These are phyloP conservation scores for Trapa bicornis DNA, from an alignment of 345 rosid species.

Conservation along the genomic window DNA sequence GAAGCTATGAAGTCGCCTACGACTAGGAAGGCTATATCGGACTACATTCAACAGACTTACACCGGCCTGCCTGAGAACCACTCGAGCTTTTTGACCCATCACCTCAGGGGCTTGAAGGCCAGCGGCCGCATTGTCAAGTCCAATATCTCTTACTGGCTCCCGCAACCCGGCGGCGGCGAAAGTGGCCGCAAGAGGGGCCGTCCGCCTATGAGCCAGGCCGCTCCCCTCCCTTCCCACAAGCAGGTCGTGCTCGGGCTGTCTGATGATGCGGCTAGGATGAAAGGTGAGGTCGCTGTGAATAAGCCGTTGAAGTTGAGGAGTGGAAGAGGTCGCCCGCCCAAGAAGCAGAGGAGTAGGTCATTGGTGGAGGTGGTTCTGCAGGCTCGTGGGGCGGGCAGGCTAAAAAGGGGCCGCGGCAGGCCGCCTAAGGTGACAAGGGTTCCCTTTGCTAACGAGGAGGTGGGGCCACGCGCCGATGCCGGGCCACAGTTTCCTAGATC, in stretches of 20 bases:
- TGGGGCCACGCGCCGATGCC: neutral
- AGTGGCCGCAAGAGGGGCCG: neutral
- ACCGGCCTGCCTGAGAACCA: slow-evolving; percentile 42
- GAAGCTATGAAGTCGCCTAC: slow-evolving; percentile 52
- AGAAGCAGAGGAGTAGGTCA: neutral
- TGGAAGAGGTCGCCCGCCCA: slow-evolving; percentile 23
- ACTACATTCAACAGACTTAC: slow-evolving; percentile 38
- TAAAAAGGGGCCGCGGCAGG: slow-evolving; percentile 28
- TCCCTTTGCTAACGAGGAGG: neutral
- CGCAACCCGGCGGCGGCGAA: slow-evolving; percentile 5
- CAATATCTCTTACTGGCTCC: slow-evolving; percentile 55
- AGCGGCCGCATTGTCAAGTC: slow-evolving; percentile 40
- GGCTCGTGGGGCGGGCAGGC: slow-evolving; percentile 6
- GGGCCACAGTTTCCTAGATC: neutral
- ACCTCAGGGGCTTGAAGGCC: slow-evolving; percentile 46
- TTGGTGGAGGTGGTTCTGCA: slow-evolving; percentile 1
- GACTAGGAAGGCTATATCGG: slow-evolving; percentile 64
- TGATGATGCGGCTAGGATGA: neutral
- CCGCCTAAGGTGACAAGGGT: slow-evolving; percentile 17
- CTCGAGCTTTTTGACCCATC: slow-evolving; percentile 39
- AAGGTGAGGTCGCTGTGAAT: no score
- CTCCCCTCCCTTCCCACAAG: neutral
- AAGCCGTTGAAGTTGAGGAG: slow-evolving; percentile 16
- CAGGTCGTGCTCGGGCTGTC: neutral
- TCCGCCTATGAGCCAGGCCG: neutral